Evolutionary conservation across 768 basidiomycete species (phyloP), one percentile per base, ranked within the genome.

Genomic region (Serpula lacrymans): DNA sequence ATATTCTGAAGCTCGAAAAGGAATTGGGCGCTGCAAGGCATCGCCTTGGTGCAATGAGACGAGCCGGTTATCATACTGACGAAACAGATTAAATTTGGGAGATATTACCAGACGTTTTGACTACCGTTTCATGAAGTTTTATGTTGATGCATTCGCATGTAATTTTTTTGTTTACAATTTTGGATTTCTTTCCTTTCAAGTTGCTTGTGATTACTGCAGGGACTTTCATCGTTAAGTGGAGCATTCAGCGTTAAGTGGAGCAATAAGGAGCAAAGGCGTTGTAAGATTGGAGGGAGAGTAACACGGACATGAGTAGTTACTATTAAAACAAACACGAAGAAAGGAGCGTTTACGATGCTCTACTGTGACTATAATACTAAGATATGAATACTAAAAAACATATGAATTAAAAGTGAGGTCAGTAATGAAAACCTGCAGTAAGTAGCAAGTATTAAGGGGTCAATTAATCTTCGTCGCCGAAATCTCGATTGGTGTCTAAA

Each of bases 1-100:
- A 95, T 61, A 96, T 99, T 51, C 70, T 99, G 51, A 93, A 85
- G 59, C 64, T 97, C 53, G 96, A 98, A 72, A 96, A 96, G 69
- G 93, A 97, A 1, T 70, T 99, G 26, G 88, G 88, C 16, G 93
- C 82, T 32, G 87, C 89, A 14, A 78, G 89, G 46, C 85, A 87
- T 60, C 75, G 77, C 47, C 64, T 92, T 42, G 89, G 89, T 21
- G 80, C 78, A 14, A 91, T 92, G 88, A 76, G 89, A 52, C 76
- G 88, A 33, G 89, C 89, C 37, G 89, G 89, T 57, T 92, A 92
- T 55, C 89, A 92, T 60, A 88, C 88, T 22, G 78, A 88, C 52
- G 88, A 90, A 67, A 87, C 80, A 33, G 86, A 82, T 50, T 85
- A 39, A 65, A 59, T n/a, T n/a, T n/a, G 58, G 40, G 38, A 45